A percentile compares a stretch with the other conserved stretches of the same genome.
Conservation (phyloP, 2,329 filamentous ascomycete genomes). For the Pseudogymnoascus sp. region DNA sequence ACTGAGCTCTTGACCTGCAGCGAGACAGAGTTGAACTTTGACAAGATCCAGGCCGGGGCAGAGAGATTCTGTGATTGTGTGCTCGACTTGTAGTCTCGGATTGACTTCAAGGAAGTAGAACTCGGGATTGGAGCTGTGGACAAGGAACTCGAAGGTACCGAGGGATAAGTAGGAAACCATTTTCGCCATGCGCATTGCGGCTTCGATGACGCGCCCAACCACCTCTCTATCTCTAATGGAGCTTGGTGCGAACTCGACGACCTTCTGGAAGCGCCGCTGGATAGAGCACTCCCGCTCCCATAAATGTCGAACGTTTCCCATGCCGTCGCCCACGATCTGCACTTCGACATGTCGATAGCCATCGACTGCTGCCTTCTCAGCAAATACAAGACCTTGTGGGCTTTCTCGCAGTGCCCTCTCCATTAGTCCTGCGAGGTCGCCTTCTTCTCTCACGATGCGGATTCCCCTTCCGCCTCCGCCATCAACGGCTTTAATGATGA, state of each 20-base stretch:
- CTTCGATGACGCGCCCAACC: constrained; percentile 28
- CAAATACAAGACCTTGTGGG: constrained; percentile 49
- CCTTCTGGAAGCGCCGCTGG: constrained; percentile 60
- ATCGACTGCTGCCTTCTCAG: constrained; percentile 48
- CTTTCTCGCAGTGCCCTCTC: constrained; percentile 53
- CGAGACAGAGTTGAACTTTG: constrained; percentile 30
- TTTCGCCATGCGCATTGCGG: constrained; percentile 45
- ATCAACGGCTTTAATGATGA: constrained; percentile 52
- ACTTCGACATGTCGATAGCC: constrained; percentile 60
- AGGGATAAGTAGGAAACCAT: constrained; percentile 48
- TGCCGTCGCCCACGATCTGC: constrained; percentile 56
- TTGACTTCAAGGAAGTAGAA: constrained; percentile 32
- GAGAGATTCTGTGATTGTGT: constrained; percentile 32
- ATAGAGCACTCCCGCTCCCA: constrained; percentile 62
- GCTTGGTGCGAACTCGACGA: constrained; percentile 61
- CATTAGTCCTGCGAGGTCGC: constrained; percentile 45
- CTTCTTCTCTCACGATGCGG: constrained; percentile 41
- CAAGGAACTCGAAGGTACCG: constrained; percentile 58
- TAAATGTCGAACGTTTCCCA: constrained; percentile 48
- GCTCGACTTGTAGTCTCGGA: constrained; percentile 26
- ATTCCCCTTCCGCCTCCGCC: constrained; percentile 60
- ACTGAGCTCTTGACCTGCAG: constrained; percentile 26
- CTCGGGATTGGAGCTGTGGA: constrained; percentile 39
- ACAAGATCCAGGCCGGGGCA: constrained; percentile 25
- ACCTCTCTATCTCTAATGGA: constrained; percentile 46